Percentiles rank a stretch among this genome's conserved stretches.
Conservation (phyloP, 2,329 filamentous ascomycete genomes). For the Venturiaceae sp. region DNA sequence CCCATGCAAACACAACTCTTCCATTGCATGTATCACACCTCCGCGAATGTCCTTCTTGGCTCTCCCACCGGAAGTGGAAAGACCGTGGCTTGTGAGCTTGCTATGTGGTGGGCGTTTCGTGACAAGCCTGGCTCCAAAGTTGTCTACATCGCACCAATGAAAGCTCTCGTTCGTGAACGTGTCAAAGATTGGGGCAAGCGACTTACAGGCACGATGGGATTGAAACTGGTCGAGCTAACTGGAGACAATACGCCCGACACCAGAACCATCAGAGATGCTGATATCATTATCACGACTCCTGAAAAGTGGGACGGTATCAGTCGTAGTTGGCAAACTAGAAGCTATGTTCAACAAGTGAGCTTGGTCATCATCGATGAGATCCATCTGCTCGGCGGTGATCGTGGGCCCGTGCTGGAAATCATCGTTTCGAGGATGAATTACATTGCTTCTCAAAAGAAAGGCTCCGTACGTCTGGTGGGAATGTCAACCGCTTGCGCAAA, state of each 20-base stretch:
- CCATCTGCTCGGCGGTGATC: constrained; percentile 89
- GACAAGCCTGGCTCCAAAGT: constrained; percentile 93
- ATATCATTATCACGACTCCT: constrained; percentile 98
- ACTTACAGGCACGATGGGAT: constrained; percentile 69
- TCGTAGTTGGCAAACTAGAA: constrained; percentile 95
- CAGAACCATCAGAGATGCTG: constrained; percentile 85
- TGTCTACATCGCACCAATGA: constrained; percentile 99
- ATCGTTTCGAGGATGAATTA: constrained; percentile 95
- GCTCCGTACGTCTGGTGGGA: constrained; percentile 80
- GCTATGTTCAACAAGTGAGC: constrained; percentile 89
- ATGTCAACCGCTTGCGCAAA: constrained; percentile 99
- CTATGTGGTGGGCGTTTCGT: constrained; percentile 99
- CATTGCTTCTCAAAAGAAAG: constrained; percentile 88
- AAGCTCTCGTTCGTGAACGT: constrained; percentile 90
- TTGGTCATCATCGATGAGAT: constrained; percentile 98
- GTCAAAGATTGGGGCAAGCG: constrained; percentile 90
- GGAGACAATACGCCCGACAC: constrained; percentile 98
- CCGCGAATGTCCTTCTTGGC: constrained; percentile 84
- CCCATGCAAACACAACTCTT: constrained; percentile 99
- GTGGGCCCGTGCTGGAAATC: constrained; percentile 95
- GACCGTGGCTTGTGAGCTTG: constrained; percentile 88
- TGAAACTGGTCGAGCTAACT: constrained; percentile 91
- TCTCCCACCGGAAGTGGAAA: constrained; percentile 97
- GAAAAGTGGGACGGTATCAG: constrained; percentile 99
- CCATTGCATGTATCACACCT: constrained; percentile 87